A percentile compares a stretch with the other conserved stretches of the same genome.
These are phyloP conservation scores for Solanum pimpinellifolium DNA, from an alignment of 257 asterid species.

Conservation along the genomic window DNA sequence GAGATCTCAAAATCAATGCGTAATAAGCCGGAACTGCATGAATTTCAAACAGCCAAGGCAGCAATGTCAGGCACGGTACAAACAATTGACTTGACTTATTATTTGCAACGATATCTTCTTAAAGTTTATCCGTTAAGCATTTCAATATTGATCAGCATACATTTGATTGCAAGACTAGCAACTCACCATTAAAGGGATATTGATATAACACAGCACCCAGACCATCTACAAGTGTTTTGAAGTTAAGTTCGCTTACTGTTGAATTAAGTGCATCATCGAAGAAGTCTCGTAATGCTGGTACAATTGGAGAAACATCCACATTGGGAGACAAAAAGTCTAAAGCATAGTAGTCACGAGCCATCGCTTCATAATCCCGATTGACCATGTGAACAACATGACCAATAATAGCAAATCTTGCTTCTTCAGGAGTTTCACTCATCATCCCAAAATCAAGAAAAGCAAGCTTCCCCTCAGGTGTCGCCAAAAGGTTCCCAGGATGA, in stretches of 20 bases:
- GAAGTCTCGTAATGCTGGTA: conserved; percentile 77
- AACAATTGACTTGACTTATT: not conserved
- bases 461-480: conserved; percentile 96
- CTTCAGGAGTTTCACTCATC: conserved; percentile 99
- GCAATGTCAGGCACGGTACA: conserved; percentile 5
- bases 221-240: conserved; percentile 92
- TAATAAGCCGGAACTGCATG: conserved; percentile 96
- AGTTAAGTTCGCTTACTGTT: conserved; percentile 92
- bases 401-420: conserved; percentile 89
- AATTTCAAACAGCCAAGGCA: conserved; percentile 9
- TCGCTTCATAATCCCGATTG: conserved; percentile 97
- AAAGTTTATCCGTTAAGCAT: not conserved
- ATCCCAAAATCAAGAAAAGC: conserved; percentile 98
- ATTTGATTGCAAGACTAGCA: not conserved
- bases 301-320: conserved; percentile 91
- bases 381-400: conserved; percentile 99
- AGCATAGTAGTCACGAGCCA: conserved; percentile 99
- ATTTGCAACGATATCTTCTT: not conserved
- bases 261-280: conserved; percentile 88
- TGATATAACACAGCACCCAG: conserved; percentile 84
- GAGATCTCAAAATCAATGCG: conserved; percentile 96
- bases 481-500: conserved; percentile 96
- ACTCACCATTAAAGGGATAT: conserved; percentile 87
- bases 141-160: not conserved
- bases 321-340: conserved; percentile 86